Base-by-base conservation (phyloP, 768 basidiomycete genomes). In the Mycena rosella region DNA sequence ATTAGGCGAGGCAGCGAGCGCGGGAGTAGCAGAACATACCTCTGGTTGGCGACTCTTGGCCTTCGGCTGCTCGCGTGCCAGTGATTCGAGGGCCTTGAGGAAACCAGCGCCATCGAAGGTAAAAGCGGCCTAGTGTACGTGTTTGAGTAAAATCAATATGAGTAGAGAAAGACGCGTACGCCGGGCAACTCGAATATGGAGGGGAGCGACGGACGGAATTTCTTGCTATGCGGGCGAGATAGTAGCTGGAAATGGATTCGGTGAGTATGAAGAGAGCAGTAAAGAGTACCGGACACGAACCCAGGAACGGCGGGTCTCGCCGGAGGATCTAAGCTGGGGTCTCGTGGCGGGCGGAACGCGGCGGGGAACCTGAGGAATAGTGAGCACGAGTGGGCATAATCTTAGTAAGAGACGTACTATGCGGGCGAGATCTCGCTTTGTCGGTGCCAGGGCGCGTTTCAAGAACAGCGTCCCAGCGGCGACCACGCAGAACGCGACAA, bases 221-320 rank as follows among this genome's bases (percentile, higher is more conserved):
- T 34, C n/a, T 30, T 38, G 52, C 9, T 54, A n/a, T 7, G n/a
- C n/a, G n/a, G 34, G n/a, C 20, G 52, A 22, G 52, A 34, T 14
- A 54, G 8, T 2, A 11, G n/a, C 52, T 54, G 15, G 20, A 44
- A 44, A 44, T 44, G 20, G 42, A 22, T 18, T 44, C 2, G 11
- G 18, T 44, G 14, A 38, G 38, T 17, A 38, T 14, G 14, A 6
- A 8, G 20, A 22, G 42, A 4, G n/a, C 5, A 44, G 42, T 22
- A 24, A 18, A 22, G 52, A 30, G 34, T 3, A 9, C 6, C 1
- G 52, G 10, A 24, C 20, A 54, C 52, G 22, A 20, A 54, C 52
- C 52, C 52, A 26, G 22, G 2, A 22, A 34, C 52, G 52, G 32
- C 32, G 34, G 22, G 52, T 54, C 52, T 54, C 52, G 52, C 52